phyloP scores from a whole-genome alignment of 106 monocot genomes.

The Phalaenopsis equestris region DNA sequence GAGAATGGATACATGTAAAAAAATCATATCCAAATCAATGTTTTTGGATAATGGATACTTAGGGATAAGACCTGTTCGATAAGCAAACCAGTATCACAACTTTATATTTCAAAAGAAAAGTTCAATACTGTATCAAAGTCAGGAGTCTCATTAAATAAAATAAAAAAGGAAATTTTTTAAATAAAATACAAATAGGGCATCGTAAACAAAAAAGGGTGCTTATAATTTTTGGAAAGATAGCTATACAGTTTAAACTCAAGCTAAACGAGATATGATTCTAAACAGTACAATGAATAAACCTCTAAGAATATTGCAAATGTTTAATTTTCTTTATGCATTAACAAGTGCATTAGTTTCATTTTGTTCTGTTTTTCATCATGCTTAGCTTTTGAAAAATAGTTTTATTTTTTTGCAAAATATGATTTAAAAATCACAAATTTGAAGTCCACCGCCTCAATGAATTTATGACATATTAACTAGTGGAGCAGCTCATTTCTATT shows the following conservation, averaged over 20 bases:
- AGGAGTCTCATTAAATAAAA: background rate
- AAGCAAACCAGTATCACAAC: slow-evolving; percentile 1
- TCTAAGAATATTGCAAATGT: background rate
- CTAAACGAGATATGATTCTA: background rate
- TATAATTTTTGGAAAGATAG: background rate
- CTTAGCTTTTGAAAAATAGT: background rate
- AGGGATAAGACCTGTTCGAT: background rate
- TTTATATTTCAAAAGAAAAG: background rate
- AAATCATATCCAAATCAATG: no score
- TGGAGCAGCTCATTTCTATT: background rate
- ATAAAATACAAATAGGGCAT: background rate
- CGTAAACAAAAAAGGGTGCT: background rate
- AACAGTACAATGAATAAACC: background rate
- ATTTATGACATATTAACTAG: background rate
- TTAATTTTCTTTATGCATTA: background rate
- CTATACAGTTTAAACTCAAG: background rate
- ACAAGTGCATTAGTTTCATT: background rate
- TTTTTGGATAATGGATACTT: background rate
- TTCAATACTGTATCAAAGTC: background rate
- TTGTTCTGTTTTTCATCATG: background rate
- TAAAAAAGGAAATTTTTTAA: background rate
- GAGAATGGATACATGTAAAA: no score
- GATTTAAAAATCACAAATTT: background rate
- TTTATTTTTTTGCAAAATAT: background rate
- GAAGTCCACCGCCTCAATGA: background rate